These are phyloP conservation scores for Coemansia sp. DNA, from an alignment of 192 early-diverging fungal genomes.

Conservation along the genomic window DNA sequence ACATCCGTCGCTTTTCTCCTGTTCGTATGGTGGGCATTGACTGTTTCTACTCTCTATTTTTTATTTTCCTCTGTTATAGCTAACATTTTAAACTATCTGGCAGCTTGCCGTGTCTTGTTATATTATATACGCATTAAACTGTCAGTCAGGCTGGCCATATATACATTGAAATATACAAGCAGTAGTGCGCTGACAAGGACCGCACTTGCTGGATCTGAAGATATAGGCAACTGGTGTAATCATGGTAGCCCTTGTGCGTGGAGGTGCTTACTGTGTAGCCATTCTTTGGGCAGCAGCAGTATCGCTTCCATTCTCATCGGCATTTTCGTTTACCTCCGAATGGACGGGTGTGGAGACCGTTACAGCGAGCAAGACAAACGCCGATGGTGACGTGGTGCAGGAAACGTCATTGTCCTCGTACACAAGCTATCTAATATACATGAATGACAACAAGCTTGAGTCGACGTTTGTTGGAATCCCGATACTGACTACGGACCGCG, in stretches of 20 bases:
- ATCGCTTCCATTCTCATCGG: conserved; percentile 3
- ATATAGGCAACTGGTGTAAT: not conserved
- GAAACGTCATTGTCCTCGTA: conserved; percentile 16
- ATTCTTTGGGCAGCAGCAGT: not conserved
- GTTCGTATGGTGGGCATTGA: not conserved
- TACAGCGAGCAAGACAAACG: conserved; percentile 16
- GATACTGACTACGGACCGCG: conserved; percentile 28
- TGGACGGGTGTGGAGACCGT: conserved; percentile 8
- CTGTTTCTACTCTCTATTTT: not conserved
- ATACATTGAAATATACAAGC: too few relatives aligned
- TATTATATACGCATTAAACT: too few relatives aligned
- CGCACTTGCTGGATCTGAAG: not conserved
- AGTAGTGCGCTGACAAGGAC: not conserved
- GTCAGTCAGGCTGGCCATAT: too few relatives aligned
- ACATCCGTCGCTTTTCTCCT: too few relatives aligned
- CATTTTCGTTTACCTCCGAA: conserved; percentile 28
- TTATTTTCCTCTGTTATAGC: too few relatives aligned
- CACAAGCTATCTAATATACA: conserved; percentile 40
- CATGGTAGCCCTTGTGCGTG: not conserved
- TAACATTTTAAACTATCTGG: too few relatives aligned
- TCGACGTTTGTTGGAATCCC: conserved; percentile 42
- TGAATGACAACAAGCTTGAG: conserved; percentile 29
- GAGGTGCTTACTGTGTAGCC: not conserved
- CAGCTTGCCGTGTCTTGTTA: too few relatives aligned
- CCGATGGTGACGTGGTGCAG: conserved; percentile 11